phyloP scores from a whole-genome alignment of 2,329 filamentous ascomycete genomes.

The Fonsecaea multimorphosa region DNA sequence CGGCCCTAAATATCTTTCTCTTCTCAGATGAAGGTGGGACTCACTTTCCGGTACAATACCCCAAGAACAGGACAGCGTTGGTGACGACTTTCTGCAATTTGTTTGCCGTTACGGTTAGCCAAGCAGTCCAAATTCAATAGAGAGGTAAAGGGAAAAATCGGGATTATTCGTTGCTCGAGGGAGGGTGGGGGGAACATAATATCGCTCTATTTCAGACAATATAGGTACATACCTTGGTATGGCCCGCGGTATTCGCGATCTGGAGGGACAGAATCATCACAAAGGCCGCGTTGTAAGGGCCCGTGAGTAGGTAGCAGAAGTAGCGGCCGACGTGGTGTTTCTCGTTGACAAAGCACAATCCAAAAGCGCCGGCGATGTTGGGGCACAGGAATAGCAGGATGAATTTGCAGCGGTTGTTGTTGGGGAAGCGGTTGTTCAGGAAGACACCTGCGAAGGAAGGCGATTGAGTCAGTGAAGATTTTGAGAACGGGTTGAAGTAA shows the following conservation, averaged over 20 bases:
- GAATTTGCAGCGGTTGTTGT: conserved; percentile 59
- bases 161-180: too few relatives aligned
- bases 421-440: conserved; percentile 54
- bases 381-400: conserved; percentile 64
- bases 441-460: conserved; percentile 45
- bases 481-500: background rate
- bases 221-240: conserved; percentile 56
- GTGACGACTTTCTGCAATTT: conserved; percentile 62
- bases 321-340: conserved; percentile 60
- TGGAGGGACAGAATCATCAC: conserved; percentile 57
- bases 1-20: background rate
- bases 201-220: too few relatives aligned
- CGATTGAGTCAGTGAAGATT: background rate
- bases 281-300: conserved; percentile 62
- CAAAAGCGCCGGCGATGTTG: conserved; percentile 65
- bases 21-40: background rate
- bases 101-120: background rate
- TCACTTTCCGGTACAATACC: conserved; percentile 63
- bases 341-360: conserved; percentile 60
- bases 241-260: conserved; percentile 57
- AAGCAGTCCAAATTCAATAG: background rate
- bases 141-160: background rate
- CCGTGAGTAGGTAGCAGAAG: conserved; percentile 65
- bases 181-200: too few relatives aligned
- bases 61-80: conserved; percentile 66